phyloP scores from a whole-genome alignment of 345 rosid genomes.

The Eucalyptus dawsonii region DNA sequence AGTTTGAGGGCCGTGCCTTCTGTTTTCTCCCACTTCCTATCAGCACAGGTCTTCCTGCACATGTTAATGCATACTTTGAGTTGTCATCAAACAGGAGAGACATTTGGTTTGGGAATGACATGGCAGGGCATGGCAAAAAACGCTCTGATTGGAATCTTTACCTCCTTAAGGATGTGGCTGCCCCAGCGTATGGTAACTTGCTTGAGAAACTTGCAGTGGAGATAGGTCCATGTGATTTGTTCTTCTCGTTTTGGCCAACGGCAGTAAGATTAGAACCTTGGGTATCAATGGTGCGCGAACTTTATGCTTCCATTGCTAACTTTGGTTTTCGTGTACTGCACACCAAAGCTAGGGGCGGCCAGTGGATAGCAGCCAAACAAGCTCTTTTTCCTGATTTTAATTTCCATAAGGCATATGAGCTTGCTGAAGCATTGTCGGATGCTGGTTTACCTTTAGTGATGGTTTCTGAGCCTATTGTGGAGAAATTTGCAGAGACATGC shows the following conservation, averaged over 20 bases:
- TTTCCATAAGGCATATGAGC: constrained; percentile 54
- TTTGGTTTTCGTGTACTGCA: constrained; percentile 60
- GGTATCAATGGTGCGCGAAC: constrained; percentile 72
- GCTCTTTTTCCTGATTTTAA: constrained; percentile 82
- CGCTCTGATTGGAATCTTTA: constrained; percentile 94
- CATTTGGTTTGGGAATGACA: constrained; percentile 98
- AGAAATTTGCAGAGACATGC: constrained; percentile 60
- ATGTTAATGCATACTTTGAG: constrained; percentile 92
- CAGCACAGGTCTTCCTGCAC: constrained; percentile 81
- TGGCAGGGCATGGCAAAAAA: constrained; percentile 92
- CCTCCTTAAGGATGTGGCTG: constrained; percentile 68
- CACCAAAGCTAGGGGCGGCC: constrained; percentile 89
- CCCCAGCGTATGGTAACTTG: constrained; percentile 87
- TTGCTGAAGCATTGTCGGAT: constrained; percentile 65
- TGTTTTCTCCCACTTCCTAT: constrained; percentile 90
- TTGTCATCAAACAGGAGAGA: constrained; percentile 94
- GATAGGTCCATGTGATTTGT: constrained; percentile 72
- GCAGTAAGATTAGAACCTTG: constrained; percentile 64
- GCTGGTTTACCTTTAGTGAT: constrained; percentile 71
- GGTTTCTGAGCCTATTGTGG: constrained; percentile 53
- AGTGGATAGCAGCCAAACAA: constrained; percentile 88
- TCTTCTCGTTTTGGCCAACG: constrained; percentile 84
- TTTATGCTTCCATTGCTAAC: constrained; percentile 57
- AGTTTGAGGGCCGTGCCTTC: constrained; percentile 88
- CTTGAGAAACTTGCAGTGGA: constrained; percentile 77